Evolutionary conservation across 192 early-diverging fungal genomes (phyloP).

Genomic region (Coemansia guatemalensis): DNA sequence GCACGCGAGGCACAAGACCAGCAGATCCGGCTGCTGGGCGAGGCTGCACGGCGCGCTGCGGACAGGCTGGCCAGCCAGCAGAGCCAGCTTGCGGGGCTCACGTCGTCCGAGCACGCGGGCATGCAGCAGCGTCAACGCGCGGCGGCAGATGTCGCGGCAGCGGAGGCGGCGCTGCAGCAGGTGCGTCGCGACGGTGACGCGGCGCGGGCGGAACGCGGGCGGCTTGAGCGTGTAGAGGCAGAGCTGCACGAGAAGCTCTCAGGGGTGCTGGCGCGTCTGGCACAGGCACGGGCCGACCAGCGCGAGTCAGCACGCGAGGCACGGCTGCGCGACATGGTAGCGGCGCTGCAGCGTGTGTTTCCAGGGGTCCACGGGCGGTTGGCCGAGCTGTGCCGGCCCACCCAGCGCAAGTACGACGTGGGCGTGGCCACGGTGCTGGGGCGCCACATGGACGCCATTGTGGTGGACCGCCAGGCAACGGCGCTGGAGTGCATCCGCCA

Average conservation of each 20-base stretch:
- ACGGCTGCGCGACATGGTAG: constrained; percentile 73
- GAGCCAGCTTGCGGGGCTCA: constrained; percentile 37
- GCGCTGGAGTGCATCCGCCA: constrained; percentile 97
- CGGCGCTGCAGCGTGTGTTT: constrained; percentile 80
- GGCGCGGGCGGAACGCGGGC: constrained; percentile 63
- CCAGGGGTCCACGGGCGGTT: constrained; percentile 89
- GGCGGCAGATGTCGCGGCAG: constrained; percentile 20
- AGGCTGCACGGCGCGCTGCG: constrained; percentile 59
- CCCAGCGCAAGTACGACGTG: constrained; percentile 85
- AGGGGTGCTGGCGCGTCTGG: constrained; percentile 71
- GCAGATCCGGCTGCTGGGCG: constrained; percentile 57
- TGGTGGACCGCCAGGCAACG: constrained; percentile 88
- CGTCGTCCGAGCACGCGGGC: constrained; percentile 34
- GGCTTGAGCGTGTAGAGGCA: constrained; percentile 59
- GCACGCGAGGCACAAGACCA: constrained; percentile 67
- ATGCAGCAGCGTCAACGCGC: constrained; percentile 43
- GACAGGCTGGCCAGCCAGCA: constrained; percentile 58
- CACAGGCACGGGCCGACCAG: constrained; percentile 79
- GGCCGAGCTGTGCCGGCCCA: constrained; percentile 88
- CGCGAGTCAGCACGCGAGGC: constrained; percentile 81
- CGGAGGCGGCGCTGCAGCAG: constrained; percentile 53
- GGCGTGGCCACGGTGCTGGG: constrained; percentile 88
- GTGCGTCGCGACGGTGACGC: constrained; percentile 59
- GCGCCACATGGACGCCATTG: constrained; percentile 89
- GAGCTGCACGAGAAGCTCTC: constrained; percentile 87